Conservation (phyloP, 2,329 filamentous ascomycete genomes). For the Nemania sp. region DNA sequence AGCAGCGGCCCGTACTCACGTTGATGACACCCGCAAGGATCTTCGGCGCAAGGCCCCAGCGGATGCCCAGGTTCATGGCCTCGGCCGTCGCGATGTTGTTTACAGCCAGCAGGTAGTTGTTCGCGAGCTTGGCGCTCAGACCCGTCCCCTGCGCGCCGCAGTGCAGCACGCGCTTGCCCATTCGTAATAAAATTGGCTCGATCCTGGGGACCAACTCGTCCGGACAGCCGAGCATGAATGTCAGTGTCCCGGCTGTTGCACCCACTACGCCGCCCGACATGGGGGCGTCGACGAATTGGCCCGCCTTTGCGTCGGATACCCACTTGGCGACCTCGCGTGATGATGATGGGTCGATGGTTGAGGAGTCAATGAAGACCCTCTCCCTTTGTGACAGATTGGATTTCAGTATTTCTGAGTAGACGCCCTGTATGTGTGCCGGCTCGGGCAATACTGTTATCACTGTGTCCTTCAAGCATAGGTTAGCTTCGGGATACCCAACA, state of each 20-base stretch:
- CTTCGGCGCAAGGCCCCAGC: slow-evolving; percentile 61
- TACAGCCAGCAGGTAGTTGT: slow-evolving; percentile 94
- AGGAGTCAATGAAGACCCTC: slow-evolving; percentile 91
- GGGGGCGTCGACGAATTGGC: slow-evolving; percentile 87
- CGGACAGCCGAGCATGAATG: slow-evolving; percentile 89
- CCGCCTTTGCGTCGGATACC: slow-evolving; percentile 66
- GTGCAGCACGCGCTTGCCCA: slow-evolving; percentile 86
- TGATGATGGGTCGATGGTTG: slow-evolving; percentile 89
- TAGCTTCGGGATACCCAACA: slow-evolving; percentile 6
- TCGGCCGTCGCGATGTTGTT: slow-evolving; percentile 79
- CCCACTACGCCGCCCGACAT: slow-evolving; percentile 97
- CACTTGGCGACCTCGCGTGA: slow-evolving; percentile 76
- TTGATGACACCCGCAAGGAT: slow-evolving; percentile 87
- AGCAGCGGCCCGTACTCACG: slow-evolving; percentile 89
- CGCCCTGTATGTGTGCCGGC: slow-evolving; percentile 80
- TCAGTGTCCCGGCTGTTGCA: slow-evolving; percentile 82
- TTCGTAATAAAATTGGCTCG: slow-evolving; percentile 71
- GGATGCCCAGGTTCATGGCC: slow-evolving; percentile 67
- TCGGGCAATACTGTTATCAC: slow-evolving; percentile 90
- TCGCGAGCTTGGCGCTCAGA: slow-evolving; percentile 89
- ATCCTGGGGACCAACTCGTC: slow-evolving; percentile 63
- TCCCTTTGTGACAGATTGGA: slow-evolving; percentile 54
- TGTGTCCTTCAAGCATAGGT: slow-evolving; percentile 64
- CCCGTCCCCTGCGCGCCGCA: slow-evolving; percentile 84
- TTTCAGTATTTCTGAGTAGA: slow-evolving; percentile 76